Evolutionary conservation across 192 early-diverging fungal genomes (phyloP), one percentile per base, ranked within the genome.

Genomic region (Coemansia sp.): DNA sequence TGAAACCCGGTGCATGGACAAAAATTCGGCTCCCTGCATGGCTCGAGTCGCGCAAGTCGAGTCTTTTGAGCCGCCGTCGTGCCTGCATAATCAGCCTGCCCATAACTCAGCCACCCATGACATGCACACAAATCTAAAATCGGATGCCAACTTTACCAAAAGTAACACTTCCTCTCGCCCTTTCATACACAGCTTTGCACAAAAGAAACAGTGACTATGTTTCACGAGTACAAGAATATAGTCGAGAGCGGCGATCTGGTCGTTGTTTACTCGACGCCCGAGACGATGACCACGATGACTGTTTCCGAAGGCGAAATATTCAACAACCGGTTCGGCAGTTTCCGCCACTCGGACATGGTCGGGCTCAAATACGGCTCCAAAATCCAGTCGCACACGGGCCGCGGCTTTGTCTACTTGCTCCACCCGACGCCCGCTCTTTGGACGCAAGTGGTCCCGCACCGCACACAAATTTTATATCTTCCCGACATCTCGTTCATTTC

Each of bases 341-440:
- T 91, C 62, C 77, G 72, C 21, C 94, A 96, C 67, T 66, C 86
- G 50, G 83, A 90, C 55, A 91, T 97, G 84, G 88, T 98, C 56
- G 94, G 94, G 17, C 87, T 89, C 59, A 81, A 87, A 58, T 98
- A 87, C 66, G 96, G 96, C 11, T 85, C 85, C 14, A 93, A 93
- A 82, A 60, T 91, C 36, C 65, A 76, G 17, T 87, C 89, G 22
- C 62, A 65, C 20, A 85, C 78, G 14, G 86, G 85, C 17, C 84
- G 77, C 55, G 92, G 90, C 7, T 94, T 88, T 62, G 82, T 96
- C 9, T 93, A 91, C 63, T 72, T 98, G 17, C 82, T 98, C 17
- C 86, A 92, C 46, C 94, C 94, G 8, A 96, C 95, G 1, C 96
- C 96, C 1, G 96, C 96, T 65, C 86, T 98, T 22, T 98, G 96